These are phyloP conservation scores for Sarocladium oryzae DNA, from an alignment of 2,329 filamentous ascomycete species.

Conservation along the genomic window DNA sequence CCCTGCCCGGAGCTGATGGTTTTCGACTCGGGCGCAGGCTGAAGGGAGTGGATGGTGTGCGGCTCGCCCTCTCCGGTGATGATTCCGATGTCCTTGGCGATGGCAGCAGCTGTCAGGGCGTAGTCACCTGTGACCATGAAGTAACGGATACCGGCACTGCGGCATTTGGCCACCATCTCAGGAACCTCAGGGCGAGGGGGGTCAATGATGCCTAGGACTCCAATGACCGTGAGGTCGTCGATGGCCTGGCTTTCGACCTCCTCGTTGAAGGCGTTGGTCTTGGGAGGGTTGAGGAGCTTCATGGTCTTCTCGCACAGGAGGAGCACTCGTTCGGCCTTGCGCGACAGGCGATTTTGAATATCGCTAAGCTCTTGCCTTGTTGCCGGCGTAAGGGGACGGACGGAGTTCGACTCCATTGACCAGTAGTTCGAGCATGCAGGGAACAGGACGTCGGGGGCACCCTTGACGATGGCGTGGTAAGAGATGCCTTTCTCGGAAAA, in stretches of 20 bases:
- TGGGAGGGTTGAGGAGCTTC: constrained; percentile 18
- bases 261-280: constrained; percentile 44
- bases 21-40: constrained; percentile 10
- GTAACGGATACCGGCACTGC: constrained; percentile 37
- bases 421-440: constrained; percentile 28
- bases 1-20: constrained; percentile 13
- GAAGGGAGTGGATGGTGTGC: constrained; percentile 23
- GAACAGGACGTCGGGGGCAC: constrained; percentile 45
- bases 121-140: constrained; percentile 44
- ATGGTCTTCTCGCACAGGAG: constrained; percentile 33
- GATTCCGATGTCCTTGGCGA: constrained; percentile 59
- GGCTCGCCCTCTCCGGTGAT: constrained; percentile 44
- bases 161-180: constrained; percentile 32
- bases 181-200: constrained; percentile 38
- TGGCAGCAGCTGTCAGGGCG: constrained; percentile 55
- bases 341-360: constrained; percentile 33
- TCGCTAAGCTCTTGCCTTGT: constrained; percentile 26
- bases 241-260: constrained; percentile 35
- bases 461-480: constrained; percentile 44
- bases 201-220: constrained; percentile 45
- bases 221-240: constrained; percentile 39
- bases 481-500: constrained; percentile 13
- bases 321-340: constrained; percentile 37
- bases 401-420: constrained; percentile 23
- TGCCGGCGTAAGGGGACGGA: constrained; percentile 27